Evolutionary conservation across 352 stramenopile genomes (phyloP).

Genomic region (Phytopythium litorale): DNA sequence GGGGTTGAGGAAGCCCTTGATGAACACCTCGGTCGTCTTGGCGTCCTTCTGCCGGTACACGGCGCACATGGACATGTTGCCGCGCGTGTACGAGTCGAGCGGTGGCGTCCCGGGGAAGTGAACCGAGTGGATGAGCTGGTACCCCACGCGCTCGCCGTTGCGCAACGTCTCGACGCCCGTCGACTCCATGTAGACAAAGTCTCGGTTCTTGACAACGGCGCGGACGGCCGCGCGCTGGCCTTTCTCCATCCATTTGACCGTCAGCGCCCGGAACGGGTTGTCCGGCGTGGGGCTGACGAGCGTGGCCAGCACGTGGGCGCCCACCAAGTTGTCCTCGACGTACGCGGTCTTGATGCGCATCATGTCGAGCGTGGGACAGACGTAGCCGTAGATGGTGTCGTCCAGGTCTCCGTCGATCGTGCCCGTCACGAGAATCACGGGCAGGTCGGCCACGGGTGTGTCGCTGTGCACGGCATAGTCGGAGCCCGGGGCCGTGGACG

Average conservation of each 20-base stretch:
- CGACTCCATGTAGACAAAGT: slow-evolving; percentile 51
- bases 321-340: slow-evolving; percentile 32
- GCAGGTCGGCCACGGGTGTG: slow-evolving; percentile 19
- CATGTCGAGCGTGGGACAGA: slow-evolving; percentile 25
- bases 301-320: slow-evolving; percentile 38
- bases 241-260: slow-evolving; percentile 52
- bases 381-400: slow-evolving; percentile 39
- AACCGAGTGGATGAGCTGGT: slow-evolving; percentile 56
- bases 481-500: slow-evolving; percentile 18
- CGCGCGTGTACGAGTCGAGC: slow-evolving; percentile 18
- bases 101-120: slow-evolving; percentile 31
- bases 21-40: slow-evolving; percentile 28
- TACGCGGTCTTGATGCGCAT: slow-evolving; percentile 44
- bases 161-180: slow-evolving; percentile 36
- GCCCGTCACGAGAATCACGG: slow-evolving; percentile 25
- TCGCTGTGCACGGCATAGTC: slow-evolving; percentile 20
- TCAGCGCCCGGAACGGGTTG: slow-evolving; percentile 35
- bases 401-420: slow-evolving; percentile 39
- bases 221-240: slow-evolving; percentile 27
- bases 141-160: slow-evolving; percentile 55
- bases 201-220: slow-evolving; percentile 37
- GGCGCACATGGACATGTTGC: slow-evolving; percentile 27
- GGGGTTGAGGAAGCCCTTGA: slow-evolving; percentile 27
- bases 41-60: slow-evolving; percentile 29
- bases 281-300: slow-evolving; percentile 24